Base-by-base conservation (phyloP, 2,329 filamentous ascomycete genomes). In the Alternaria arborescens region DNA sequence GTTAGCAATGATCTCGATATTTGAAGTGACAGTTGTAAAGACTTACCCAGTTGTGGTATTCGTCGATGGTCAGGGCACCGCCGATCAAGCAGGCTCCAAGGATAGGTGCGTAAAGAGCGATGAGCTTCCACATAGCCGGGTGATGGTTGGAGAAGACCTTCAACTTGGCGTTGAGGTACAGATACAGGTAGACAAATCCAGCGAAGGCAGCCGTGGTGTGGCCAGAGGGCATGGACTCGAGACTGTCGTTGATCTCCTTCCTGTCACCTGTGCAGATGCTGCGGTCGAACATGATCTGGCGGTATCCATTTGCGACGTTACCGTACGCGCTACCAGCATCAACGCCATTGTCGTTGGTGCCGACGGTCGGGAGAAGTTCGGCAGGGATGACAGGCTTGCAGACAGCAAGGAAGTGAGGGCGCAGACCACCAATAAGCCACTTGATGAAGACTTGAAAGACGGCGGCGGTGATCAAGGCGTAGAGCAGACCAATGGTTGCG, bases 401-500 rank as follows among this genome's bases (percentile, higher is more conserved):
- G 54, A 91, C 89, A 22, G 82, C 83, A 20, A 92, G 83, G 80
- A 92, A 92, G 75, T 91, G 88, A 1, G 90, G 90, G n/a, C 75
- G 75, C 10, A 78, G 64, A 40, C 72, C 90, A 14, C 90, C 90
- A 64, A 93, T 91, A 42, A 92, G 84, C 85, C 86, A 89, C 78
- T 93, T 93, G 74, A 92, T 70, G 71, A 92, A 89, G 66, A 92
- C 89, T 71, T 93, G 90, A 80, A 93, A 91, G 51, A 92, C 86
- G n/a, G 89, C 88, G 4, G 88, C 88, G 6, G 84, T 82, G 78
- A 92, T 90, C 64, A 92, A 83, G 0, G 86, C 83, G 81, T 92
- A 92, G 0, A 92, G 78, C 0, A 92, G 84, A 14, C 90, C 90
- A 48, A 91, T 83, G 50, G 88, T 76, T 44, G 86, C 89, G 73